phyloP scores from a whole-genome alignment of 208 protist genomes.

The Trypanosoma mega region DNA sequence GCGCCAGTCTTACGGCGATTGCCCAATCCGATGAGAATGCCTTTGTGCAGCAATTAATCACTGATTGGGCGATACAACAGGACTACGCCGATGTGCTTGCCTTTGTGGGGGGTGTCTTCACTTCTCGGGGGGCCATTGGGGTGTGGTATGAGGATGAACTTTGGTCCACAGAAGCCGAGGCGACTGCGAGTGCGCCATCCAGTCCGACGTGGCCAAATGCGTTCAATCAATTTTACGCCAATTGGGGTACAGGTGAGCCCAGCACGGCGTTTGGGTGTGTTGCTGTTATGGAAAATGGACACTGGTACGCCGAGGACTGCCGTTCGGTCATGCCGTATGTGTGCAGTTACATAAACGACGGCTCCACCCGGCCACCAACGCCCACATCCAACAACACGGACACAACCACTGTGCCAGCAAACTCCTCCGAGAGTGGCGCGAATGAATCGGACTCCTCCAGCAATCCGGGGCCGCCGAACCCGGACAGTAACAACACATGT shows the following conservation, averaged over 20 bases:
- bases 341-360: conserved; percentile 73
- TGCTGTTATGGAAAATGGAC: conserved; percentile 5
- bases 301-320: conserved; percentile 50
- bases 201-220: conserved; percentile 65
- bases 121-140: conserved; percentile 38
- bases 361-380: conserved; percentile 27
- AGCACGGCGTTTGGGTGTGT: conserved; percentile 38
- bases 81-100: conserved; percentile 5
- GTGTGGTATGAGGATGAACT: conserved; percentile 48
- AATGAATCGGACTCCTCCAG: background rate
- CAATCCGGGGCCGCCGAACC: too few relatives aligned
- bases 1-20: conserved; percentile 46
- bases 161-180: conserved; percentile 35
- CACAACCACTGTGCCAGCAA: background rate
- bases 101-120: conserved; percentile 56
- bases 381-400: background rate
- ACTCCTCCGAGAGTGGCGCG: conserved; percentile 7
- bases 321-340: conserved; percentile 53
- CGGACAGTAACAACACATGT: too few relatives aligned
- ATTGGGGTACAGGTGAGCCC: conserved; percentile 51
- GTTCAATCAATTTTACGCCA: conserved; percentile 37
- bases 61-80: conserved; percentile 1
- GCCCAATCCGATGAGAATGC: conserved; percentile 36
- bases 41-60: conserved; percentile 34
- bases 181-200: conserved; percentile 29